Evolutionary conservation across 805 yeast species (phyloP).

Genomic region (Spathaspora girioi): DNA sequence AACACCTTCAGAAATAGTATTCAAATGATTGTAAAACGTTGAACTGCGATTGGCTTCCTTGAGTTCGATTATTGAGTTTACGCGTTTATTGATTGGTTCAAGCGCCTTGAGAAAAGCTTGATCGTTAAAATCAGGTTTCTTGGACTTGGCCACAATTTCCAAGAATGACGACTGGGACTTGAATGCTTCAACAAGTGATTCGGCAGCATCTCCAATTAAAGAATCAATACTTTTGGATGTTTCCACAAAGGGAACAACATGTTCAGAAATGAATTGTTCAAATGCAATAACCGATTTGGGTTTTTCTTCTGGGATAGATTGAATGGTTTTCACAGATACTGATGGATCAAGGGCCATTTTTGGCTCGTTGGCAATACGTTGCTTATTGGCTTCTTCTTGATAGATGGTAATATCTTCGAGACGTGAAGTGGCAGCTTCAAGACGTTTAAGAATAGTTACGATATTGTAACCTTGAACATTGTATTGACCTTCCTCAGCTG

Average conservation of each 20-base stretch:
- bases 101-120: slow-evolving; percentile 54
- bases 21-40: slow-evolving; percentile 64
- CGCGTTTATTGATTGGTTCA: slow-evolving; percentile 62
- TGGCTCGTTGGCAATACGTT: slow-evolving; percentile 1
- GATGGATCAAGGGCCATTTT: slow-evolving; percentile 10
- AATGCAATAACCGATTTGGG: slow-evolving; percentile 50
- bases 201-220: slow-evolving; percentile 54
- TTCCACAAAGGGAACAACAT: slow-evolving; percentile 58
- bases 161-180: slow-evolving; percentile 57
- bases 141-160: slow-evolving; percentile 52
- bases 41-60: slow-evolving; percentile 77
- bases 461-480: slow-evolving; percentile 81
- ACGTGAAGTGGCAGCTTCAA: slow-evolving; percentile 91
- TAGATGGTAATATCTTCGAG: slow-evolving; percentile 82
- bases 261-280: slow-evolving; percentile 48
- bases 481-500: slow-evolving; percentile 42
- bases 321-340: slow-evolving; percentile 7
- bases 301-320: slow-evolving; percentile 11
- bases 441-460: slow-evolving; percentile 65
- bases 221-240: slow-evolving; percentile 53
- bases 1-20: slow-evolving; percentile 83
- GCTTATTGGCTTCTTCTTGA: slow-evolving; percentile 52
- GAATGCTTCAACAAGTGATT: slow-evolving; percentile 49
- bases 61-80: slow-evolving; percentile 54
- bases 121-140: slow-evolving; percentile 60